Conservation (phyloP, 2,329 filamentous ascomycete species). For the Falciphora oryzae region DNA sequence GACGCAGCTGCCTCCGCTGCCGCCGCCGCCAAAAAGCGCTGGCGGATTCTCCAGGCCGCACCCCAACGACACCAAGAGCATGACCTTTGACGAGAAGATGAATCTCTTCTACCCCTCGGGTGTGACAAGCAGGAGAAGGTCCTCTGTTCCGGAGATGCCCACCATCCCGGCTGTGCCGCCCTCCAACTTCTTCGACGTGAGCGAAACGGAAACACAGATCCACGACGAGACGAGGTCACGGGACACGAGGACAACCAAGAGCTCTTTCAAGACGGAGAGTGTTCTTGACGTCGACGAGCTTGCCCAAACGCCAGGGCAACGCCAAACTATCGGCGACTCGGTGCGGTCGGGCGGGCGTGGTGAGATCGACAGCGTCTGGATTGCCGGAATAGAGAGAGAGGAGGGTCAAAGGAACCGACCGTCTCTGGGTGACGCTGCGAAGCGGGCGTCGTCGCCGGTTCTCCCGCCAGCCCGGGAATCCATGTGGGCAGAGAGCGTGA, state of each 20-base stretch:
- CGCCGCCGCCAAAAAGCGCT: constrained; percentile 38
- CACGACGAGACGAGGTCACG: constrained; percentile 19
- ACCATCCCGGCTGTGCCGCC: constrained; percentile 33
- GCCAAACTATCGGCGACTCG: background rate
- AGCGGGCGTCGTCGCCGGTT: constrained; percentile 45
- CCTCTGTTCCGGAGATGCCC: constrained; percentile 40
- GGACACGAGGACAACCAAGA: constrained; percentile 30
- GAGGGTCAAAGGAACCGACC: constrained; percentile 11
- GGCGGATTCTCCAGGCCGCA: constrained; percentile 28
- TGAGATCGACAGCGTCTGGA: constrained; percentile 26
- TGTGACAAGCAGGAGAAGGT: constrained; percentile 26
- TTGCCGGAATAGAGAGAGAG: constrained; percentile 27
- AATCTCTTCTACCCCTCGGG: constrained; percentile 40
- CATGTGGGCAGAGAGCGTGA: constrained; percentile 24
- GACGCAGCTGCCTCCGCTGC: constrained; percentile 46
- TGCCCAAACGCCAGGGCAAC: background rate
- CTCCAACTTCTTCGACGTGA: constrained; percentile 9
- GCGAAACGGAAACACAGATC: constrained; percentile 3
- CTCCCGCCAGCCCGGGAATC: constrained; percentile 34
- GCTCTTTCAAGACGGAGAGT: constrained; percentile 33
- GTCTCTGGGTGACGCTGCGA: constrained; percentile 23
- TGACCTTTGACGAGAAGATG: constrained; percentile 55
- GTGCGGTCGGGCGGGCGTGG: constrained; percentile 13
- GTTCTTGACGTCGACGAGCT: constrained; percentile 33
- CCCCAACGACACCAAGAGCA: constrained; percentile 50